phyloP scores from a whole-genome alignment of 768 basidiomycete species.

The Amanita rimosa region DNA sequence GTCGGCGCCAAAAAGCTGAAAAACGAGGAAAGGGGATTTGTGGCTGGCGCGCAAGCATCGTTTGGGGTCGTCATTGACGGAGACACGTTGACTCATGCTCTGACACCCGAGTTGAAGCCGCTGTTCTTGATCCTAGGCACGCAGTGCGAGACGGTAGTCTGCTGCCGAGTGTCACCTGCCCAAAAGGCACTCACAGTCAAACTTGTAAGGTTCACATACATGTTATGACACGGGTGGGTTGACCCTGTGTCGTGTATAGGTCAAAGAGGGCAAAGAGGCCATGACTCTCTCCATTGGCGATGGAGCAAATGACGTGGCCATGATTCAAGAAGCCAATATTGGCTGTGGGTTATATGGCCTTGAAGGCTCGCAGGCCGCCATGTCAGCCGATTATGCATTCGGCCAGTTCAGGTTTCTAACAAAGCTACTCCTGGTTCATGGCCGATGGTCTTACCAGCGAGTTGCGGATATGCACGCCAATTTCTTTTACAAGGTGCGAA shows the following conservation, averaged over 20 bases:
- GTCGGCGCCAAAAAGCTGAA: constrained; percentile 42
- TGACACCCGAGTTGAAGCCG: constrained; percentile 66
- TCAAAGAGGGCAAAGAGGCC: constrained; percentile 90
- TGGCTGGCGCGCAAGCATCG: constrained; percentile 48
- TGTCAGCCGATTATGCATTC: constrained; percentile 98
- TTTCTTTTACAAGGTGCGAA: constrained; percentile 91
- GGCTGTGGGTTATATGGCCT: constrained; percentile 90
- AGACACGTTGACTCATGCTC: constrained; percentile 77
- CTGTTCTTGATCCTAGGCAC: constrained; percentile 89
- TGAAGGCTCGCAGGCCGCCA: constrained; percentile 96
- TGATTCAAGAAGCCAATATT: constrained; percentile 99
- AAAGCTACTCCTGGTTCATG: constrained; percentile 86
- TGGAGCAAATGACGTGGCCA: constrained; percentile 96
- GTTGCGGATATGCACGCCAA: constrained; percentile 95
- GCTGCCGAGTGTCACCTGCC: constrained; percentile 94
- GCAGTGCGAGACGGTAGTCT: constrained; percentile 96
- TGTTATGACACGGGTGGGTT: background rate
- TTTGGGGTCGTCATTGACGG: constrained; percentile 98
- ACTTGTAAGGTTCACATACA: constrained; percentile 39
- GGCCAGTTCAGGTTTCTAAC: constrained; percentile 94
- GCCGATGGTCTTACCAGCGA: constrained; percentile 94
- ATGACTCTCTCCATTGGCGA: constrained; percentile 98
- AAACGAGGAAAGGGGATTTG: constrained; percentile 56
- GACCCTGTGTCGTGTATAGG: constrained; percentile 29
- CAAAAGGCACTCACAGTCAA: constrained; percentile 98